Evolutionary conservation across 768 basidiomycete genomes (phyloP).

Genomic region (Psilocybe cyanescens): DNA sequence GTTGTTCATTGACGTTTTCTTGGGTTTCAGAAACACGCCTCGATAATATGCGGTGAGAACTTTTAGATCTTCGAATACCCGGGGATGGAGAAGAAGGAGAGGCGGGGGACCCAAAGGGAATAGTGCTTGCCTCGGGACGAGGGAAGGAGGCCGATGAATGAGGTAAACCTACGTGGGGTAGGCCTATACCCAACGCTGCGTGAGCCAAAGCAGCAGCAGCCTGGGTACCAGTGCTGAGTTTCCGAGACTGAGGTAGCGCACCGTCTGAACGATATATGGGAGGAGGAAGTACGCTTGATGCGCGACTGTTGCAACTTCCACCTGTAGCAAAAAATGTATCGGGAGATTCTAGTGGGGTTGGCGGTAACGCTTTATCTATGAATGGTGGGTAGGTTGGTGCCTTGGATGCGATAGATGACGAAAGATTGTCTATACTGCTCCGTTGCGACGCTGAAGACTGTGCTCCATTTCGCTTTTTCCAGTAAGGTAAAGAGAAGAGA

Average conservation of each 20-base stretch:
- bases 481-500: conserved; percentile 69
- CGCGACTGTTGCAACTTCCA: background rate
- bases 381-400: conserved; percentile 24
- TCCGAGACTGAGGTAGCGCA: conserved; percentile 3
- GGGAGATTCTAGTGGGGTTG: conserved; percentile 38
- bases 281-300: conserved; percentile 5
- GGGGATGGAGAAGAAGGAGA: conserved; percentile 20
- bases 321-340: conserved; percentile 1
- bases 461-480: conserved; percentile 54
- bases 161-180: conserved; percentile 54
- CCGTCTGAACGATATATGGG: conserved; percentile 4
- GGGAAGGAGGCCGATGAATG: conserved; percentile 48
- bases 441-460: conserved; percentile 13
- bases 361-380: conserved; percentile 57
- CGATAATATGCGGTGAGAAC: conserved; percentile 40
- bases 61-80: conserved; percentile 54
- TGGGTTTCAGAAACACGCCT: conserved; percentile 30
- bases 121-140: conserved; percentile 49
- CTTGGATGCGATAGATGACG: conserved; percentile 14
- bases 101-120: conserved; percentile 43
- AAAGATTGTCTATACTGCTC: conserved; percentile 11
- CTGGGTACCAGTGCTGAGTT: conserved; percentile 19
- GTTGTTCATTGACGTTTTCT: conserved; percentile 18
- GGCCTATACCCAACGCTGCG: conserved; percentile 60
- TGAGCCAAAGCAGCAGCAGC: conserved; percentile 52